Base-by-base conservation (phyloP, 495 filamentous ascomycete genomes). In the Xylona heveae region DNA sequence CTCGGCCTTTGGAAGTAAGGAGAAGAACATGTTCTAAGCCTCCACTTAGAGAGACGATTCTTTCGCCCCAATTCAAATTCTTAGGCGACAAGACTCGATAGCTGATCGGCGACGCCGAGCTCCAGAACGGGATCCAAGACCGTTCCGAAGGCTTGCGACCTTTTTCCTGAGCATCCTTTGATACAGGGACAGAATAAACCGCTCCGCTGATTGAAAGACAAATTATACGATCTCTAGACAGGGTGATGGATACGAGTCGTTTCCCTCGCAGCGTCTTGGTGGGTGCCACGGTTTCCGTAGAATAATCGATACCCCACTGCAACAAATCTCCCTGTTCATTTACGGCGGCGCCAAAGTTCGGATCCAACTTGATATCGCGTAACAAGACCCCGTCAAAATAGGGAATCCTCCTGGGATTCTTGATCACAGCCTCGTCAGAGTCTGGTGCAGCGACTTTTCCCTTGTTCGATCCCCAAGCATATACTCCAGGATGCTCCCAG, bases 391-490 rank as follows among this genome's bases (percentile, higher is more conserved):
- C 75, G 40, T 94, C 71, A 45, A 97, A 97, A 47, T 72, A 91
- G 4, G 64, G 38, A 43, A 95, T 68, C 26, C 78, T 65, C 31
- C 77, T 64, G 6, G 88, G 84, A 1, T 61, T 69, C 49, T 90
- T 92, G 41, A 97, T 62, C 27, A 68, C 50, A 15, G 51, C 52
- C 28, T 92, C 81, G 24, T 74, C 62, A 4, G 75, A 88, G 37
- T 76, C 78, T 1, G 85, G 83, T 18, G 81, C 85, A 18, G 72
- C 79, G 3, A 94, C 85, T 33, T 61, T 57, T 24, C 84, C 78
- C n/a, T 55, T 61, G 44, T 97, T 97, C 2, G 74, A 77, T 10
- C 88, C 88, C 85, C 88, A 97, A 18, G 72, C 69, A 54, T 91
- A 93, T 1, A 94, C 74, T 0, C 79, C 88, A 2, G 88, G 85